phyloP scores from a whole-genome alignment of 2,329 filamentous ascomycete genomes.

The Geosmithia putterillii region DNA sequence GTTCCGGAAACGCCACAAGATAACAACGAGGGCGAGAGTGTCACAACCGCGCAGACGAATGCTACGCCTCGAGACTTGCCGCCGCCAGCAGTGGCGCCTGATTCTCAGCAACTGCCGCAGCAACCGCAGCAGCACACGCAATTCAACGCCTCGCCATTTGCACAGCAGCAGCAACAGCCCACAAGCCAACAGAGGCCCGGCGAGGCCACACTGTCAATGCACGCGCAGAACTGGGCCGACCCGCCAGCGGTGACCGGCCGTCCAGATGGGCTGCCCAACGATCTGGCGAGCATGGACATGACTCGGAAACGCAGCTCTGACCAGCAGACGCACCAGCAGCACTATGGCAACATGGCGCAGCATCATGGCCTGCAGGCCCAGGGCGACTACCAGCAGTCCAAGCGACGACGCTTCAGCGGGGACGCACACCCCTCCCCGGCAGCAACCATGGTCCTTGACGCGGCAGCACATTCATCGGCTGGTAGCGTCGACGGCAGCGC shows the following conservation, averaged over 20 bases:
- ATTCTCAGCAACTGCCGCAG: background rate
- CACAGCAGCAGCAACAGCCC: background rate
- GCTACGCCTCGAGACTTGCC: background rate
- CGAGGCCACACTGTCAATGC: constrained; percentile 1
- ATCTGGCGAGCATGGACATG: background rate
- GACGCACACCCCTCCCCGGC: background rate
- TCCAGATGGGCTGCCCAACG: background rate
- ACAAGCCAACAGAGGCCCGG: background rate
- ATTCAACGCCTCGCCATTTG: background rate
- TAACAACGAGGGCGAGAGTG: background rate
- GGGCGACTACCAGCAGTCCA: background rate
- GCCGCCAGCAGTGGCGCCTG: background rate
- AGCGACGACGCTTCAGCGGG: background rate
- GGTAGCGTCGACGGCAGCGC: background rate
- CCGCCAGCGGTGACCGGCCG: background rate
- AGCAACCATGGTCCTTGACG: background rate
- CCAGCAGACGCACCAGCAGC: background rate
- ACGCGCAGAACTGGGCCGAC: constrained; percentile 3
- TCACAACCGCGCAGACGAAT: background rate
- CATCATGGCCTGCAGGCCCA: background rate
- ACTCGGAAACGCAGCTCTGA: background rate
- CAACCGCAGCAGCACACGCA: background rate
- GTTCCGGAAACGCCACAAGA: background rate
- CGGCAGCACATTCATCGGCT: background rate
- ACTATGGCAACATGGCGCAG: background rate